phyloP scores from a whole-genome alignment of 2,329 filamentous ascomycete species.

The Neodidymelliopsis sp. region DNA sequence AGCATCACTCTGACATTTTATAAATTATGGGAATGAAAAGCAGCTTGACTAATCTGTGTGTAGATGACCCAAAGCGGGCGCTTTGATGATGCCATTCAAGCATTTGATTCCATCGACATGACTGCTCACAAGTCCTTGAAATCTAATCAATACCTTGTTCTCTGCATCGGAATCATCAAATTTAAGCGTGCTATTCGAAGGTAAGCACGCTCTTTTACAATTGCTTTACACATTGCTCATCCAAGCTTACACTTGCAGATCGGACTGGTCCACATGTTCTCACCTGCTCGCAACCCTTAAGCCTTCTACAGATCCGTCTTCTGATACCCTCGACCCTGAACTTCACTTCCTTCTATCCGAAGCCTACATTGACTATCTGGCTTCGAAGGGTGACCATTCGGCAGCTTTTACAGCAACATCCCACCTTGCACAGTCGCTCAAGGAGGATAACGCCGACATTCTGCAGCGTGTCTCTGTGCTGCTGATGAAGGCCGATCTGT shows the following conservation, averaged over 20 bases:
- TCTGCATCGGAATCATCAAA: constrained; percentile 71
- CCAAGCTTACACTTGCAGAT: constrained; percentile 46
- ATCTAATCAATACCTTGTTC: constrained; percentile 75
- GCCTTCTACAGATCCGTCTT: constrained; percentile 47
- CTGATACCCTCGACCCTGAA: constrained; percentile 63
- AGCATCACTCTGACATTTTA: neutral
- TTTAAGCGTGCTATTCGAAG: constrained; percentile 68
- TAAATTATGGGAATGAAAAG: neutral
- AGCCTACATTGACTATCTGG: constrained; percentile 66
- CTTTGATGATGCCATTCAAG: constrained; percentile 72
- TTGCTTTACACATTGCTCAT: constrained; percentile 20
- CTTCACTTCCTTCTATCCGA: constrained; percentile 66
- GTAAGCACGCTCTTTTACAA: constrained; percentile 33
- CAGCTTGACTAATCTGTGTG: neutral
- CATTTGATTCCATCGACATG: constrained; percentile 66
- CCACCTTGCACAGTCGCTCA: constrained; percentile 57
- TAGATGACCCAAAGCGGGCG: constrained; percentile 69
- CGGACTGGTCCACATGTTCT: constrained; percentile 64
- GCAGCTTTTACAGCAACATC: constrained; percentile 64
- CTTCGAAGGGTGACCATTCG: constrained; percentile 61
- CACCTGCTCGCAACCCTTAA: constrained; percentile 66
- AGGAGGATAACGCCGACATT: constrained; percentile 67
- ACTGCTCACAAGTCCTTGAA: constrained; percentile 76
- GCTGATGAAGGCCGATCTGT: constrained; percentile 74
- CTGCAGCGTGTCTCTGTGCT: constrained; percentile 75